These are phyloP conservation scores for Saccharomycopsis sp. DNA, from an alignment of 805 yeast genomes.

Conservation along the genomic window DNA sequence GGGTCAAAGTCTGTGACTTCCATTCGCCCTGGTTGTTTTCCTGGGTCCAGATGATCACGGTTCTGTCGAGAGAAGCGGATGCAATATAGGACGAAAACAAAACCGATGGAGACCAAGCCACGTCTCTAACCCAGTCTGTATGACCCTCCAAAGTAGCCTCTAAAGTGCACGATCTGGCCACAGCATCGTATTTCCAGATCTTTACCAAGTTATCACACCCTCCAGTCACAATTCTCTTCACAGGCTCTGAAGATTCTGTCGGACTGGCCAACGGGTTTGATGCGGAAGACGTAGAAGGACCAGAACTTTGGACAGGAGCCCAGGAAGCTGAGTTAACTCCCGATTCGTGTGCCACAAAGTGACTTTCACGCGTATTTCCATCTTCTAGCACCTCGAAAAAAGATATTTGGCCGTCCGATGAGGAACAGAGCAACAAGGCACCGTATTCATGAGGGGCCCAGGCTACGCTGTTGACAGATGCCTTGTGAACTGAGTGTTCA, in stretches of 20 bases:
- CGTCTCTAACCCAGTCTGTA: slow-evolving; percentile 98
- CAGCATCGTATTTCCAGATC: slow-evolving; percentile 69
- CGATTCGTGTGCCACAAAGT: slow-evolving; percentile 78
- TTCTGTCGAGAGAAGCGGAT: slow-evolving; percentile 93
- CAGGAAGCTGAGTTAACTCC: slow-evolving; percentile 94
- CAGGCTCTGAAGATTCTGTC: slow-evolving; percentile 32
- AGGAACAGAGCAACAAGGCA: slow-evolving; percentile 81
- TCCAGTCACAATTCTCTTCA: slow-evolving; percentile 81
- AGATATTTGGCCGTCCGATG: slow-evolving; percentile 89
- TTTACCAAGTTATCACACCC: slow-evolving; percentile 94
- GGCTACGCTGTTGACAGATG: slow-evolving; percentile 86
- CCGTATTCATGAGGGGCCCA: slow-evolving; percentile 99
- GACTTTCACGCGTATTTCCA: slow-evolving; percentile 53
- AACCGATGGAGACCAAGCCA: slow-evolving; percentile 94
- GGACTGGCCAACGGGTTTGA: slow-evolving; percentile 24
- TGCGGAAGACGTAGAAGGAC: slow-evolving; percentile 28
- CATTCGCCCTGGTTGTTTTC: slow-evolving; percentile 60
- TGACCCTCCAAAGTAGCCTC: slow-evolving; percentile 85
- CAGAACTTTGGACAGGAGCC: slow-evolving; percentile 58
- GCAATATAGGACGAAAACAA: slow-evolving; percentile 86
- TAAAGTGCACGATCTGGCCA: slow-evolving; percentile 52
- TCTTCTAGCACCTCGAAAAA: slow-evolving; percentile 88
- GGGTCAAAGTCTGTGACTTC: slow-evolving; percentile 71
- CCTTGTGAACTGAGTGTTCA: slow-evolving; percentile 82
- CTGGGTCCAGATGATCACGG: slow-evolving; percentile 93